phyloP scores from a whole-genome alignment of 768 basidiomycete species.

The Boletus bicolor region DNA sequence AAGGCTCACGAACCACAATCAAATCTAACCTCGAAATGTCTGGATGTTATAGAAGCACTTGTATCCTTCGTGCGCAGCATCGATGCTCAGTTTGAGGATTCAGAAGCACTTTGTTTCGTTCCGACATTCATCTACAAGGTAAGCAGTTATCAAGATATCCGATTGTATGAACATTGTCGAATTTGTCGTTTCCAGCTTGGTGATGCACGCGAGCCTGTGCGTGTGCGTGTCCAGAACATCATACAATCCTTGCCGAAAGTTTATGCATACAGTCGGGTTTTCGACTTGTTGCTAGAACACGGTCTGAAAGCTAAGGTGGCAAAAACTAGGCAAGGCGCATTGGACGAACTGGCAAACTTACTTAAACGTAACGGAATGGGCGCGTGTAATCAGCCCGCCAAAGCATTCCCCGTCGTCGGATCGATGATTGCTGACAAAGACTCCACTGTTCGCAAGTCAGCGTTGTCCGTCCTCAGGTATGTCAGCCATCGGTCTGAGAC shows the following conservation, averaged over 20 bases:
- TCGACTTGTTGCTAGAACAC: slow-evolving; percentile 82
- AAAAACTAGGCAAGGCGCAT: slow-evolving; percentile 82
- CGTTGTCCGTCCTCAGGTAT: slow-evolving; percentile 77
- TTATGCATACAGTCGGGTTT: slow-evolving; percentile 90
- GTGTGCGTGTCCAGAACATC: slow-evolving; percentile 76
- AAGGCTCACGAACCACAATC: slow-evolving; percentile 89
- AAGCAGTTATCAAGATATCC: slow-evolving; percentile 1
- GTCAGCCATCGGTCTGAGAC: slow-evolving; percentile 18
- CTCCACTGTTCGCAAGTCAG: slow-evolving; percentile 82
- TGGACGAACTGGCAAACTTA: slow-evolving; percentile 77
- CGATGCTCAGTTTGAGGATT: slow-evolving; percentile 78
- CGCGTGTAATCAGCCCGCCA: slow-evolving; percentile 71
- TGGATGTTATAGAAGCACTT: slow-evolving; percentile 82
- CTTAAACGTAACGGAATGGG: slow-evolving; percentile 80
- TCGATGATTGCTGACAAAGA: slow-evolving; percentile 88
- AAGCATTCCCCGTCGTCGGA: slow-evolving; percentile 75
- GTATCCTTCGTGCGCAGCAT: slow-evolving; percentile 69
- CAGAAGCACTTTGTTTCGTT: slow-evolving; percentile 84
- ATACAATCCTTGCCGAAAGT: slow-evolving; percentile 84
- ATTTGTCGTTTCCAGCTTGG: slow-evolving; percentile 62
- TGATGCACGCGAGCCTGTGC: slow-evolving; percentile 82
- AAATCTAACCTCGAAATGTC: slow-evolving; percentile 79
- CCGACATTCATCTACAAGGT: slow-evolving; percentile 91
- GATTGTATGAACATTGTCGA: background rate
- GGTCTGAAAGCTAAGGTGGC: slow-evolving; percentile 89